Evolutionary conservation across 176 grass and related monocot species (phyloP).

Genomic region (Zoysia japonica): DNA sequence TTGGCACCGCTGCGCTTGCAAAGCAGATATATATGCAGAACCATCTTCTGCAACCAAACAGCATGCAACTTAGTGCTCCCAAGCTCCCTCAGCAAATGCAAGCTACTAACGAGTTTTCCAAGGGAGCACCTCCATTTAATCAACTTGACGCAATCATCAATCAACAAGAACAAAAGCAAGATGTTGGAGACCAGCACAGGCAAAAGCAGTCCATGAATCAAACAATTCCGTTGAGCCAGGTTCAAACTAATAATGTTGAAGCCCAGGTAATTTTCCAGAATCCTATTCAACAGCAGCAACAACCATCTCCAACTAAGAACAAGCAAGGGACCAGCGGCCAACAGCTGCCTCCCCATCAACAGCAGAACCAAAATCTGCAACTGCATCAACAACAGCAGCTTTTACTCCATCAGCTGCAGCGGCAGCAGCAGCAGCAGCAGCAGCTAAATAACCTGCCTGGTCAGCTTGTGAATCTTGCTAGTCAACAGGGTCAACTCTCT

Average conservation of each 20-base stretch:
- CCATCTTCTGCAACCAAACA: constrained; percentile 78
- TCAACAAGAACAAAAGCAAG: constrained; percentile 72
- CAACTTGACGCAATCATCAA: constrained; percentile 54
- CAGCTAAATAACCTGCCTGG: constrained; percentile 61
- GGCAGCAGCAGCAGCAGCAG: constrained; percentile 61
- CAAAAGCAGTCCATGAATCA: constrained; percentile 59
- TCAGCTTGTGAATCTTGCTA: constrained; percentile 56
- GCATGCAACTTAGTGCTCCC: constrained; percentile 63
- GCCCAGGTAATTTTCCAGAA: constrained; percentile 75
- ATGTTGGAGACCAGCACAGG: constrained; percentile 51
- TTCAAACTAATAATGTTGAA: constrained; percentile 65
- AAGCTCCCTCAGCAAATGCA: constrained; percentile 75
- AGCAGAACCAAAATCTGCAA: constrained; percentile 51
- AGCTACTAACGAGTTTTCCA: constrained; percentile 57
- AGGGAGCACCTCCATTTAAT: constrained; percentile 50
- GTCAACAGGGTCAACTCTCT: constrained; percentile 63
- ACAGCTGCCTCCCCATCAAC: constrained; percentile 45
- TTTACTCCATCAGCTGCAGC: constrained; percentile 62
- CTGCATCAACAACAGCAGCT: constrained; percentile 51
- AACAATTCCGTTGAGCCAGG: constrained; percentile 63
- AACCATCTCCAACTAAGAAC: constrained; percentile 47
- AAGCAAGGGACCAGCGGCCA: constrained; percentile 37
- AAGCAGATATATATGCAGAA: constrained; percentile 79
- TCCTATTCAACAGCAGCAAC: constrained; percentile 60
- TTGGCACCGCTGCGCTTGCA: constrained; percentile 66